phyloP scores from a whole-genome alignment of 345 rosid species.

The Rhodamnia argentea region DNA sequence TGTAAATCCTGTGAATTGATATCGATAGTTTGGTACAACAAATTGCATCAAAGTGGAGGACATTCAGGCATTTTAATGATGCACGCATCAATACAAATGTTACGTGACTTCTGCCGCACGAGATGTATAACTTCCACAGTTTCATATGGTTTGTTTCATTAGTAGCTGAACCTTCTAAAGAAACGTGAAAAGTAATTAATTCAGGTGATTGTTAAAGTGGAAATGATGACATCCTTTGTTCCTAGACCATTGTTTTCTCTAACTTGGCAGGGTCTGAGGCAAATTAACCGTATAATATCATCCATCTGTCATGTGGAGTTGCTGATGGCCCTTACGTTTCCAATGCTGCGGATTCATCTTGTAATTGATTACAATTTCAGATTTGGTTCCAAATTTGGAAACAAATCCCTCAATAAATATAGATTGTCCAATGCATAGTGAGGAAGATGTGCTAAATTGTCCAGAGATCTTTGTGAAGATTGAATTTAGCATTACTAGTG shows the following conservation, averaged over 20 bases:
- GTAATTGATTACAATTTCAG: not conserved
- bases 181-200: not conserved
- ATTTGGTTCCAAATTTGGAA: not conserved
- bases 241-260: not conserved
- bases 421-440: not conserved
- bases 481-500: not conserved
- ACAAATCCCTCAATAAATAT: not conserved
- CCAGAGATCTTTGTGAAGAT: not conserved
- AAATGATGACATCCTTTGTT: not conserved
- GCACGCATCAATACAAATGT: not conserved
- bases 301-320: not conserved
- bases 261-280: not conserved
- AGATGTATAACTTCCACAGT: not conserved
- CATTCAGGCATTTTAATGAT: not conserved
- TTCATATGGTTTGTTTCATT: not conserved
- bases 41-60: not conserved
- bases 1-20: constrained; percentile 27
- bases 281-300: not conserved
- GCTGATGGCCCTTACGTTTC: not conserved
- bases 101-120: not conserved
- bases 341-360: not conserved
- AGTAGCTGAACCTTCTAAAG: not conserved
- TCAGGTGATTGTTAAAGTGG: not conserved
- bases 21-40: not conserved
- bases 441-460: not conserved